A percentile compares a stretch with the other conserved stretches of the same genome.
Conservation (phyloP, 352 stramenopile species). For the Globisporangium alternatum region DNA sequence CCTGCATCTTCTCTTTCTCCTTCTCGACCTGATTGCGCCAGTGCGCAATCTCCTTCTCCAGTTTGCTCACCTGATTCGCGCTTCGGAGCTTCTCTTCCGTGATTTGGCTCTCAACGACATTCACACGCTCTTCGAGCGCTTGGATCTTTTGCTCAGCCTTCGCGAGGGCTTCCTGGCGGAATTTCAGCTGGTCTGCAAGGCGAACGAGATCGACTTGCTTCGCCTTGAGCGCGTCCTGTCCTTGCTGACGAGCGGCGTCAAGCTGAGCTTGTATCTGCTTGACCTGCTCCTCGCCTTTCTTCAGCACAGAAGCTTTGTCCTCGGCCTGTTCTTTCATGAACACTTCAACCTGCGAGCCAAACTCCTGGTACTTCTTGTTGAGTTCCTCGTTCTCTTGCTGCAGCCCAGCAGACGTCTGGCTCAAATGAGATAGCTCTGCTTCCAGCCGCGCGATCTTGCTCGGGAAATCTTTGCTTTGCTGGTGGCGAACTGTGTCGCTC, state of each 20-base stretch:
- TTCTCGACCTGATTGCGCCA: slow-evolving; percentile 45
- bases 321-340: slow-evolving; percentile 73
- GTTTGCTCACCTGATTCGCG: slow-evolving; percentile 31
- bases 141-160: slow-evolving; percentile 53
- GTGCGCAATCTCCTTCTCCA: slow-evolving; percentile 59
- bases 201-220: slow-evolving; percentile 57
- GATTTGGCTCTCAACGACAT: slow-evolving; percentile 27
- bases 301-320: slow-evolving; percentile 35
- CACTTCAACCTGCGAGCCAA: slow-evolving; percentile 65
- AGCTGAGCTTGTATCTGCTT: slow-evolving; percentile 38
- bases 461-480: slow-evolving; percentile 47
- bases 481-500: slow-evolving; percentile 30
- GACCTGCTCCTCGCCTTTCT: slow-evolving; percentile 32
- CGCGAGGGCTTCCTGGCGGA: slow-evolving; percentile 46
- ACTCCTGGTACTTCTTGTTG: slow-evolving; percentile 67
- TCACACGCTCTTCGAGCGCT: slow-evolving; percentile 36
- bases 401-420: slow-evolving; percentile 27
- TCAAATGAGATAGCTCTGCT: slow-evolving; percentile 37
- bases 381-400: slow-evolving; percentile 58
- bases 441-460: slow-evolving; percentile 50
- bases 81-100: slow-evolving; percentile 41
- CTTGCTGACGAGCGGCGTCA: slow-evolving; percentile 30
- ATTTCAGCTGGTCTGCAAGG: slow-evolving; percentile 51
- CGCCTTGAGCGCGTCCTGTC: slow-evolving; percentile 37
- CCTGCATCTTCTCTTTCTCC: slow-evolving; percentile 40